A percentile compares a stretch with the other conserved stretches of the same genome.
phyloP scores from a whole-genome alignment of 116 monocot genomes.

The Iris pallida region DNA sequence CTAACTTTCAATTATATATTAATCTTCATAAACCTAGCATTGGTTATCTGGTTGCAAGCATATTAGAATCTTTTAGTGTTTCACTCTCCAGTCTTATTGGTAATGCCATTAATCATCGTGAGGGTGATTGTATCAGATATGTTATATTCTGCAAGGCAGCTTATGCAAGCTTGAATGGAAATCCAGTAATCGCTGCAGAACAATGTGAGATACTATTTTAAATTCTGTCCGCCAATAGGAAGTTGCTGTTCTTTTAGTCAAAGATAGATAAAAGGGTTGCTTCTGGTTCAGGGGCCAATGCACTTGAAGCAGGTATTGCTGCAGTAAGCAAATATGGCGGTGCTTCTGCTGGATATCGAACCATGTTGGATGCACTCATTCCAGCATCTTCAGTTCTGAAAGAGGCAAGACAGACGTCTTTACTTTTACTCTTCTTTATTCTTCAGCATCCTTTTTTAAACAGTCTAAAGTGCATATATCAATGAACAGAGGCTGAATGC shows the following conservation, averaged over 20 bases:
- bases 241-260: background rate
- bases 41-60: background rate
- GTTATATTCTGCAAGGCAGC: conserved; percentile 93
- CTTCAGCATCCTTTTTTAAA: too few species aligned
- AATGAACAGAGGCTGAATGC: conserved; percentile 54
- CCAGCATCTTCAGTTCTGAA: conserved; percentile 63
- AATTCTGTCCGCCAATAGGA: background rate
- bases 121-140: conserved; percentile 40
- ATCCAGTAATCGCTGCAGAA: conserved; percentile 38
- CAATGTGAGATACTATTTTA: conserved; percentile 44
- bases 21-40: background rate
- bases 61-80: background rate
- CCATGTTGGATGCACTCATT: conserved; percentile 97
- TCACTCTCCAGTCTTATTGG: background rate
- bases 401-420: conserved; percentile 36
- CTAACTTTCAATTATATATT: background rate
- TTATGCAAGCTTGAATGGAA: conserved; percentile 72
- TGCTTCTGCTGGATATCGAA: conserved; percentile 74
- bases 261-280: background rate
- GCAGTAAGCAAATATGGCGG: conserved; percentile 97
- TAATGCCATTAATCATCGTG: background rate
- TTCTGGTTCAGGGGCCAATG: conserved; percentile 68
- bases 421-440: background rate
- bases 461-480: background rate
- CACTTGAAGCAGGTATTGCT: conserved; percentile 66